Base-by-base conservation (phyloP, 148 eudicot species). In the Arctostaphylos glauca region DNA sequence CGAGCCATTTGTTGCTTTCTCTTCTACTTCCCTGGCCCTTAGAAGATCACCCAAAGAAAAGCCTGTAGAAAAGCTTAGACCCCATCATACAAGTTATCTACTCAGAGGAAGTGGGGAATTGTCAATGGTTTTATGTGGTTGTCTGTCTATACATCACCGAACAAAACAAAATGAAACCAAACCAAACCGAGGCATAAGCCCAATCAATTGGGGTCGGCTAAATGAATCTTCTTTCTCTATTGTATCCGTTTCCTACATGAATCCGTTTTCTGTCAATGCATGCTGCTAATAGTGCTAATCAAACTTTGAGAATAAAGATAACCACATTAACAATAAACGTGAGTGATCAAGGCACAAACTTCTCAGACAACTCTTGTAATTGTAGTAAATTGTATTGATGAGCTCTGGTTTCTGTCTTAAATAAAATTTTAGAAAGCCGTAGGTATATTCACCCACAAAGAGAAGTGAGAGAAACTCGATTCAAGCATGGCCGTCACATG, bases 41-140 rank as follows among this genome's bases (percentile, higher is more conserved):
- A 84, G 52, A 56, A 70, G 64, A 60, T 76, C 84, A 66, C 74
- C 81, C 75, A 84, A 84, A 79, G 74, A 10, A 60, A 21, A 76
- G 43, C 83, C 86, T 84, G 79, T n/a, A 76, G 12, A 78, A 83
- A 77, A 47, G 18, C 67, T 60, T 31, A 25, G 55, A 64, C 38
- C 82, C 21, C 2, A 19, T 58, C 10, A 56, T 7, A 56, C 48
- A 9, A 78, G 68, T 58, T 78, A 44, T 19, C 7, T 58, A 19
- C 14, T 58, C 68, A 38, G 9, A 44, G 80, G 6, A 58, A 58
- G 31, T 19, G 71, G 38, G n/a, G 38, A 41, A n/a, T 13, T 58
- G 38, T 56, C 70, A 78, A 56, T 43, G 68, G 23, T 78, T 41
- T n/a, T 13, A 56, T 19, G 47, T 18, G 2, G 15, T 64, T 80